A percentile compares a stretch with the other conserved stretches of the same genome.
Conservation (phyloP, 1,284 basidiomycete species). For the Leucoagaricus sp. region DNA sequence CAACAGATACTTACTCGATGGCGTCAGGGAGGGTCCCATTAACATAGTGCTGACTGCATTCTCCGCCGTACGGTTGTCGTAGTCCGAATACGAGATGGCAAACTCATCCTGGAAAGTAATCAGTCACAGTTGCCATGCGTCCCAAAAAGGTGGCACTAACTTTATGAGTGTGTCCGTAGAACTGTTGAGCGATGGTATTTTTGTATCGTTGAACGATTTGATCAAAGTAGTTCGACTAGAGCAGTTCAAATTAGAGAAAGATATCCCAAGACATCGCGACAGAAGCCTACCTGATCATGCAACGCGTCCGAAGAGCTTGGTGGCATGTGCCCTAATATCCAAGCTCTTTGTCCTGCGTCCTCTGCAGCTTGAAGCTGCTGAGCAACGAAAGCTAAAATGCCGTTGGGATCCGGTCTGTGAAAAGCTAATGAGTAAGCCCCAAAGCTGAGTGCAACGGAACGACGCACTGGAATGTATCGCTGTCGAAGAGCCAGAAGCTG, state of each 20-base stretch:
- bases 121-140: neutral
- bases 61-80: conserved; percentile 11
- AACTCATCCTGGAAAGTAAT: conserved; percentile 16
- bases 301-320: conserved; percentile 49
- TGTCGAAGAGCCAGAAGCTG: conserved; percentile 57
- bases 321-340: conserved; percentile 55
- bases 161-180: conserved; percentile 40
- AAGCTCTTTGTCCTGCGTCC: conserved; percentile 51
- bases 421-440: no score
- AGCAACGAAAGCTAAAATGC: conserved; percentile 39
- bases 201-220: conserved; percentile 60
- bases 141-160: no score
- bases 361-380: conserved; percentile 57
- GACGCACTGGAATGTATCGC: conserved; percentile 41
- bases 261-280: neutral
- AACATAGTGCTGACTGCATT: conserved; percentile 15
- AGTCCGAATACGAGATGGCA: conserved; percentile 17
- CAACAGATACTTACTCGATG: conserved; percentile 7
- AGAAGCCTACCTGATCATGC: conserved; percentile 40
- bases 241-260: neutral
- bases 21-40: conserved; percentile 17
- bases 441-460: no score
- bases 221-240: conserved; percentile 55
- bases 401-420: conserved; percentile 43
- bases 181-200: conserved; percentile 53